Conservation (phyloP, 148 eudicot genomes). For the Arctostaphylos glauca region DNA sequence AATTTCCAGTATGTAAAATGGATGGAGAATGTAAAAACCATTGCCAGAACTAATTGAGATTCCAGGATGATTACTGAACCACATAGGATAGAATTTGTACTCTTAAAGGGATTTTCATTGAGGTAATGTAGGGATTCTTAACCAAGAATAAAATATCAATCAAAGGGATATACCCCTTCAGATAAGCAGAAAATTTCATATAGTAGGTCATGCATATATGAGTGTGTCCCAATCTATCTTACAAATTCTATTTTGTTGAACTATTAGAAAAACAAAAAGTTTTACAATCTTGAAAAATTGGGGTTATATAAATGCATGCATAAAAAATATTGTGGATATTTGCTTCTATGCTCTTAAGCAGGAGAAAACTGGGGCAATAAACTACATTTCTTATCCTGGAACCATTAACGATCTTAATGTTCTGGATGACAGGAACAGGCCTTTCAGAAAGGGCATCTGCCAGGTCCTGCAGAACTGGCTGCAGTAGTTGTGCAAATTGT, state of each 20-base stretch:
- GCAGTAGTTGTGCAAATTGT: constrained; percentile 60
- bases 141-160: too few relatives aligned
- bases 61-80: neutral
- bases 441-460: constrained; percentile 56
- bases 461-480: constrained; percentile 52
- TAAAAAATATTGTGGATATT: too few relatives aligned
- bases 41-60: neutral
- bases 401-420: constrained; percentile 55
- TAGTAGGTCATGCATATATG: too few relatives aligned
- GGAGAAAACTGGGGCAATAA: neutral
- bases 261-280: too few relatives aligned
- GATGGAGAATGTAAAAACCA: neutral
- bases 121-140: neutral
- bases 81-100: neutral
- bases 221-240: too few relatives aligned
- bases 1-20: neutral
- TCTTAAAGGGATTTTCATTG: neutral
- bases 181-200: too few relatives aligned
- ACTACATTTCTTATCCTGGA: constrained; percentile 55
- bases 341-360: neutral
- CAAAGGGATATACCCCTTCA: too few relatives aligned
- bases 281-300: too few relatives aligned
- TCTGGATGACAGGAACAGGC: constrained; percentile 42
- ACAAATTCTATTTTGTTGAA: too few relatives aligned
- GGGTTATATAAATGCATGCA: too few relatives aligned